Evolutionary conservation across 2,329 filamentous ascomycete species (phyloP).

Genomic region (Fusarium pininemorale): DNA sequence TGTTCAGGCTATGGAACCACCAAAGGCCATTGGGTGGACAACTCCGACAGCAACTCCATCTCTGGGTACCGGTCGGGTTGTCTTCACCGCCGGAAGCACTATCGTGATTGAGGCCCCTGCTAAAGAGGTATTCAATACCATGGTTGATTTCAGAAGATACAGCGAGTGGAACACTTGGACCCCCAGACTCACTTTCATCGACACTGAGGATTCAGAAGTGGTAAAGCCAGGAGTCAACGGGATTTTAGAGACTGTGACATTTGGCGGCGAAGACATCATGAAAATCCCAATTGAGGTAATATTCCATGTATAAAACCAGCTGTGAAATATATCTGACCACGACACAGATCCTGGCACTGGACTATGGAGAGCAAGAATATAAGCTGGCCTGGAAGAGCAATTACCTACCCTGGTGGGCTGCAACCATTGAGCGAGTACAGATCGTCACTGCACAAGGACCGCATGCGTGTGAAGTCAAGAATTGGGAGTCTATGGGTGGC

Average conservation of each 20-base stretch:
- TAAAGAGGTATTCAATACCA: not conserved
- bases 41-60: not conserved
- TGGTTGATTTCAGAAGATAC: not conserved
- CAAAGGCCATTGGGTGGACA: not conserved
- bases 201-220: not conserved
- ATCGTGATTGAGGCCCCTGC: not conserved
- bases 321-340: not conserved
- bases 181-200: not conserved
- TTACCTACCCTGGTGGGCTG: not conserved
- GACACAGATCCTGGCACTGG: not conserved
- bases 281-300: not conserved
- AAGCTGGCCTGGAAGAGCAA: not conserved
- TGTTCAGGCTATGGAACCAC: not conserved
- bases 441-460: not conserved
- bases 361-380: not conserved
- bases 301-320: rapidly evolving
- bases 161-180: not conserved
- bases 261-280: not conserved
- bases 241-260: not conserved
- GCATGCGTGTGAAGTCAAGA: not conserved
- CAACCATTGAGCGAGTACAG: not conserved
- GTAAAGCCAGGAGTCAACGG: not conserved
- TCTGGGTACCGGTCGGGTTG: not conserved
- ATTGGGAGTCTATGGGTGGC: not conserved
- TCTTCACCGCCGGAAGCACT: not conserved